Base-by-base conservation (phyloP, 2,329 filamentous ascomycete species). In the Cadophora luteo-olivacea region DNA sequence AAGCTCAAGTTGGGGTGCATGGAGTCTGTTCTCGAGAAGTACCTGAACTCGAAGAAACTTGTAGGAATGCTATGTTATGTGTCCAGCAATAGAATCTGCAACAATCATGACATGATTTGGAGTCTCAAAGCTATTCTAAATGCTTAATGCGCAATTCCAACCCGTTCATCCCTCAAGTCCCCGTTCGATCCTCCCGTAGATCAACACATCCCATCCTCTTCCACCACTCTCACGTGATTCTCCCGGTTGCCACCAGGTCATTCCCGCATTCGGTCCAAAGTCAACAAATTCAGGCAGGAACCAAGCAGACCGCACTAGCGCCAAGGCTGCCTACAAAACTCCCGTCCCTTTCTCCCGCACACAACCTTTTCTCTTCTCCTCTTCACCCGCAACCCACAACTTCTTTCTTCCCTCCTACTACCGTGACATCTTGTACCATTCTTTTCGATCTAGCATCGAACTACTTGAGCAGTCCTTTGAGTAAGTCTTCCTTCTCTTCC, bases 271-370 rank as follows among this genome's bases (percentile, higher is more conserved):
- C 38, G 36, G 57, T 22, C 22, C 33, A 45, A 60, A 22, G 22
- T 60, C 57, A 60, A 60, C 57, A 60, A 60, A 49, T 22, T 29
- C 19, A 49, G 45, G 45, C 57, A 14, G 29, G 12, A 60, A 24
- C 33, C n/a, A 5, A 22, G 45, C 25, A 41, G 36, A 36, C 22
- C 12, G 22, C 33, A 60, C 57, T 49, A 22, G 45, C 57, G 57
- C 19, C 33, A 60, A 60, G 57, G 57, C 57, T 60, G 36, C n/a
- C 22, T 60, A 19, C 57, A 38, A 25, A 41, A 16, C 33, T n/a
- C 36, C 3, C 24, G n/a, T 29, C 36, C 22, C 22, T 45, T 25
- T 25, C 22, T 45, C 36, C 38, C 36, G 6, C 33, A 11, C 55
- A 60, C 55, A 41, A 24, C 11, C 33, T 38, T 4, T 60, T n/a